Percentiles rank a stretch among this genome's conserved stretches.
Evolutionary conservation across 139 green algal genomes (phyloP).

Genomic region (Trebouxia sp.): DNA sequence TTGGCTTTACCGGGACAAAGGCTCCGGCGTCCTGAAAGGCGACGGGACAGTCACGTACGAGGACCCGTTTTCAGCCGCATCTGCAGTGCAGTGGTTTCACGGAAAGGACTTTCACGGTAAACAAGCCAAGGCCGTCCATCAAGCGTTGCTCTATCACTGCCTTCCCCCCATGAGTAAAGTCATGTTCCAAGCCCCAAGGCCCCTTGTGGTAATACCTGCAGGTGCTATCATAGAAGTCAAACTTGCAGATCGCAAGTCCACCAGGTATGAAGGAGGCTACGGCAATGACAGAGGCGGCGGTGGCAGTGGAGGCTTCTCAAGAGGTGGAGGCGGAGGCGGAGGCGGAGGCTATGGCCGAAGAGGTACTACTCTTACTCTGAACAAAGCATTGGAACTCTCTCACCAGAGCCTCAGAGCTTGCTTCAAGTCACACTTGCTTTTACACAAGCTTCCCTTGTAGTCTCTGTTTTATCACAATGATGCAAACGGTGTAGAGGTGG

Average conservation of each 20-base stretch:
- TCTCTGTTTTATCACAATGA: too few relatives aligned
- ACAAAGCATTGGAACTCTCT: background rate
- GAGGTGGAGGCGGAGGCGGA: conserved; percentile 32
- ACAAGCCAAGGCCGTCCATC: background rate
- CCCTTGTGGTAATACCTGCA: too few relatives aligned
- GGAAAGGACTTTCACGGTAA: conserved; percentile 83
- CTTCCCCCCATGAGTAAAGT: background rate
- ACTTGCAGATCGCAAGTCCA: conserved; percentile 55
- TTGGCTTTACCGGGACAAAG: conserved; percentile 71
- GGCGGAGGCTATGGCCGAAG: conserved; percentile 36
- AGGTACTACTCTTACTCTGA: conserved; percentile 32
- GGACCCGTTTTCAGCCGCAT: conserved; percentile 78
- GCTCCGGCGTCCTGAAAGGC: conserved; percentile 77
- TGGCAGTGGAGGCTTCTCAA: conserved; percentile 33
- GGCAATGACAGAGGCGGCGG: conserved; percentile 38
- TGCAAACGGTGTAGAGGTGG: too few relatives aligned
- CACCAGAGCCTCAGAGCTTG: too few relatives aligned
- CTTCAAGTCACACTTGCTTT: too few relatives aligned
- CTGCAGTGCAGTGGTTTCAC: conserved; percentile 84
- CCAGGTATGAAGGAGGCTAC: conserved; percentile 19
- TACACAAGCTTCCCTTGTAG: too few relatives aligned
- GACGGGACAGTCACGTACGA: conserved; percentile 82
- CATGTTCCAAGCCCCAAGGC: background rate
- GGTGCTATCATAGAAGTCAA: conserved; percentile 55
- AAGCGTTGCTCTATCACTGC: background rate